A percentile compares a stretch with the other conserved stretches of the same genome.
Conservation (phyloP, 208 protist genomes). For the Trypanosoma mega region DNA sequence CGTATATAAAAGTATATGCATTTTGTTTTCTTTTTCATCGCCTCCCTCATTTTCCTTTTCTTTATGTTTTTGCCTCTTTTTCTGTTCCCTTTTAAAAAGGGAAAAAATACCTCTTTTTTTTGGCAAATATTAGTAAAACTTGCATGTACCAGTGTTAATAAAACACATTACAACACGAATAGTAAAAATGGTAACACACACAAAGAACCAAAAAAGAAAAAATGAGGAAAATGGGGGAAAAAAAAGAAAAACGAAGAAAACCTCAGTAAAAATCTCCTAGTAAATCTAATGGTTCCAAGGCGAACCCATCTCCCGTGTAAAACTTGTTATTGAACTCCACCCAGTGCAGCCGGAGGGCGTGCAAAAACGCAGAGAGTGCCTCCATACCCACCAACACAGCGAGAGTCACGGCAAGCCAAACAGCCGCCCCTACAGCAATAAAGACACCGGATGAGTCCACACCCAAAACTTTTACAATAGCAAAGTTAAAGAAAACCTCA, state of each 20-base stretch:
- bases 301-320: constrained; percentile 89
- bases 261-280: background rate
- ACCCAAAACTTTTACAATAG: constrained; percentile 45
- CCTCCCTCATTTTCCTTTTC: too few relatives aligned
- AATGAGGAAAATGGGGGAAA: constrained; percentile 11
- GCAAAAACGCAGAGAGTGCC: constrained; percentile 98
- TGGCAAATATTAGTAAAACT: too few relatives aligned
- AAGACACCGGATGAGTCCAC: constrained; percentile 51
- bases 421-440: constrained; percentile 82
- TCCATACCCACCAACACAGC: constrained; percentile 99
- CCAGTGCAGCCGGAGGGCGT: constrained; percentile 98
- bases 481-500: constrained; percentile 91
- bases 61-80: too few relatives aligned
- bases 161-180: too few relatives aligned
- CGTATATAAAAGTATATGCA: constrained; percentile 1
- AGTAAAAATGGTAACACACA: too few relatives aligned
- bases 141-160: too few relatives aligned
- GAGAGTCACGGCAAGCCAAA: constrained; percentile 94
- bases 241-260: constrained; percentile 4
- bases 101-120: too few relatives aligned
- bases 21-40: too few relatives aligned
- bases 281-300: constrained; percentile 71
- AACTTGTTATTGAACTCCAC: constrained; percentile 98
- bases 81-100: too few relatives aligned
- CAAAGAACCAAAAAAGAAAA: constrained; percentile 12